These are phyloP conservation scores for Neoascochyta sp. DNA, from an alignment of 2,329 filamentous ascomycete species.

Conservation along the genomic window DNA sequence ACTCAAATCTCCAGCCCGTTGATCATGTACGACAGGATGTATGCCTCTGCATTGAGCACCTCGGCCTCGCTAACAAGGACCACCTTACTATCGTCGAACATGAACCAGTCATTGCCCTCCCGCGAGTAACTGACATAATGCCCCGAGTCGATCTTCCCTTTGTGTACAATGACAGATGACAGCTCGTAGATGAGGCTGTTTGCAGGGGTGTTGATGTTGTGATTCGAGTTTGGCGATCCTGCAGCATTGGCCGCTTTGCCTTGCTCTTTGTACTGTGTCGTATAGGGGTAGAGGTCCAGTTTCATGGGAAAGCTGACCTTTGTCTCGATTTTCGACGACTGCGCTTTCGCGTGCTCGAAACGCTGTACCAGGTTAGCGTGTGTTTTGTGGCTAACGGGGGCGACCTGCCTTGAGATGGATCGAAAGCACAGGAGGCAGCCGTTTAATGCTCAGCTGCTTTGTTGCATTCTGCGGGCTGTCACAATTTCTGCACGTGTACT, in stretches of 20 bases:
- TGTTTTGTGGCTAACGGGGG: not conserved
- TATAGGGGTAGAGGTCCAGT: conserved; percentile 88
- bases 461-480: conserved; percentile 70
- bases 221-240: conserved; percentile 35
- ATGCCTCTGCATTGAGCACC: conserved; percentile 81
- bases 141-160: conserved; percentile 87
- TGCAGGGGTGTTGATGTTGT: conserved; percentile 31
- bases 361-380: conserved; percentile 43
- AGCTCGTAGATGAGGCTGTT: conserved; percentile 76
- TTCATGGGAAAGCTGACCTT: conserved; percentile 80
- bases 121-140: conserved; percentile 90
- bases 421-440: conserved; percentile 81
- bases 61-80: conserved; percentile 78
- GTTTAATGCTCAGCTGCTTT: conserved; percentile 79
- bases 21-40: conserved; percentile 75
- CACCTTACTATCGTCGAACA: conserved; percentile 93
- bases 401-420: conserved; percentile 80
- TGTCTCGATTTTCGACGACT: conserved; percentile 82
- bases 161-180: conserved; percentile 85
- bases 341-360: conserved; percentile 73
- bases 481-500: conserved; percentile 83
- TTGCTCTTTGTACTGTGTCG: conserved; percentile 54
- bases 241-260: conserved; percentile 29
- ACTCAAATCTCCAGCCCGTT: conserved; percentile 32
- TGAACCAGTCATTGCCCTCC: conserved; percentile 84